Conservation (phyloP, 352 stramenopile species). For the Pythium insidiosum region DNA sequence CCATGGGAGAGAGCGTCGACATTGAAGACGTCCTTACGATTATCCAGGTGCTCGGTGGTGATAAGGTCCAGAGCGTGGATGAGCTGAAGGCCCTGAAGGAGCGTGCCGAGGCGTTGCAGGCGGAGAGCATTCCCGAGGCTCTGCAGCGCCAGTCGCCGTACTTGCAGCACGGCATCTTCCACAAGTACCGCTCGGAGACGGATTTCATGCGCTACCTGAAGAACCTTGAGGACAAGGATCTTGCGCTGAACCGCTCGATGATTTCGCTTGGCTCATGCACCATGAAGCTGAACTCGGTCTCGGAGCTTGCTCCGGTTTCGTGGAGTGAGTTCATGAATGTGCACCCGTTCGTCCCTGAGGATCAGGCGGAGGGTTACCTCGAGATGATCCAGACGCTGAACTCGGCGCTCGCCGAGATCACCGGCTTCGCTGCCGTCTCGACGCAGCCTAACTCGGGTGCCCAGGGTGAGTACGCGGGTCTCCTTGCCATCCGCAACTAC, state of each 20-base stretch:
- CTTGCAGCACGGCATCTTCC: constrained; percentile 95
- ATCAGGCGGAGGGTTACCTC: constrained; percentile 94
- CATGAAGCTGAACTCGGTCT: constrained; percentile 99
- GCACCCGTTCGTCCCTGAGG: constrained; percentile 95
- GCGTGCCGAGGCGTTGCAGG: constrained; percentile 41
- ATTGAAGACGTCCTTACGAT: constrained; percentile 87
- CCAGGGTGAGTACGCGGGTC: constrained; percentile 96
- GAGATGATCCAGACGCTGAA: constrained; percentile 97
- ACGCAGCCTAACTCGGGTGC: constrained; percentile 98
- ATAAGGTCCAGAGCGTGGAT: constrained; percentile 20
- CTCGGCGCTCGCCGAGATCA: constrained; percentile 96
- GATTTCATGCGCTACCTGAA: constrained; percentile 96
- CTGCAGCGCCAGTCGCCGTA: constrained; percentile 71
- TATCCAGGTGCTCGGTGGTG: constrained; percentile 67
- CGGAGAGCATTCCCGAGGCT: constrained; percentile 45
- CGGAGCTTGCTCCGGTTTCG: constrained; percentile 96
- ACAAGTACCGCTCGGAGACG: constrained; percentile 96
- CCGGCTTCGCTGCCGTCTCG: constrained; percentile 96
- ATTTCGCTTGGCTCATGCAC: constrained; percentile 99
- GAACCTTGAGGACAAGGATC: constrained; percentile 96
- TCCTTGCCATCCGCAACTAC: constrained; percentile 96
- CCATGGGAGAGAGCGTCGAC: constrained; percentile 95
- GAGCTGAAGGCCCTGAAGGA: constrained; percentile 48
- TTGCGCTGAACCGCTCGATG: constrained; percentile 99
- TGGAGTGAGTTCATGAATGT: constrained; percentile 97